Conservation (phyloP, 495 filamentous ascomycete genomes). For the Penicillium pancosmium region DNA sequence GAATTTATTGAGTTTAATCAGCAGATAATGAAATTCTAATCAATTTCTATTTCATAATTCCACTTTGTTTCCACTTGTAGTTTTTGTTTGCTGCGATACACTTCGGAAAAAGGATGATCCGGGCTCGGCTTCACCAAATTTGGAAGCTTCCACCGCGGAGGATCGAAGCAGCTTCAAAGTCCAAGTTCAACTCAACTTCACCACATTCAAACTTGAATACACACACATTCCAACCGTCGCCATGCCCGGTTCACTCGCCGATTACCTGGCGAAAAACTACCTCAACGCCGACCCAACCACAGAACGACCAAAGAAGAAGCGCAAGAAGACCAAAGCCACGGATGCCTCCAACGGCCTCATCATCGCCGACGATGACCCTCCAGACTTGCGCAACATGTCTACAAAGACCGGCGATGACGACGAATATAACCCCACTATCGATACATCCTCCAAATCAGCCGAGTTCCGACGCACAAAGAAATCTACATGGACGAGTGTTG, state of each 20-base stretch:
- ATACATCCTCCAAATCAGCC: constrained; percentile 54
- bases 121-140: too few species aligned
- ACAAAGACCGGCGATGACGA: constrained; percentile 45
- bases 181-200: too few species aligned
- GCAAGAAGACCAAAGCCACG: constrained; percentile 80
- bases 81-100: too few species aligned
- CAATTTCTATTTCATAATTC: too few species aligned
- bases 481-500: constrained; percentile 75
- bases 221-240: background rate
- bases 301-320: constrained; percentile 72
- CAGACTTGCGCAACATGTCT: constrained; percentile 61
- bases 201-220: too few species aligned
- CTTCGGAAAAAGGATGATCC: too few species aligned
- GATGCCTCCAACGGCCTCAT: constrained; percentile 64
- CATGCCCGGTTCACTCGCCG: constrained; percentile 61
- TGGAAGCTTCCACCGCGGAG: too few species aligned
- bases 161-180: too few species aligned
- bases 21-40: too few species aligned
- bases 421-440: constrained; percentile 44
- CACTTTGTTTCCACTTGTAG: too few species aligned
- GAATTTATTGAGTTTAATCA: too few species aligned
- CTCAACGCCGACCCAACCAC: constrained; percentile 68
- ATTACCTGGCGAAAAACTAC: constrained; percentile 95
- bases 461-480: constrained; percentile 81
- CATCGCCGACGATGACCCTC: constrained; percentile 89